These are phyloP conservation scores for Clarireedia hainanense DNA, from an alignment of 2,329 filamentous ascomycete genomes.

Conservation along the genomic window DNA sequence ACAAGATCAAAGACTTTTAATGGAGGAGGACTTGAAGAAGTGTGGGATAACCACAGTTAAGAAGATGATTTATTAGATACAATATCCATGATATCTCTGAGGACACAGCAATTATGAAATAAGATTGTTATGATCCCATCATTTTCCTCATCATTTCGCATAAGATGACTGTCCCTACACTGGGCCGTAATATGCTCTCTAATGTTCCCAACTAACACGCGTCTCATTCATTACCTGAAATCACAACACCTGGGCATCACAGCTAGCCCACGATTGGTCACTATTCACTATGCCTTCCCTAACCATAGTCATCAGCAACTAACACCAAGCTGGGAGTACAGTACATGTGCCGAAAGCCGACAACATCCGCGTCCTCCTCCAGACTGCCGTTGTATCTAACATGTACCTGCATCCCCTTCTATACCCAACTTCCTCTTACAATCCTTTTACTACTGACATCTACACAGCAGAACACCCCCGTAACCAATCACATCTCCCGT, in stretches of 20 bases:
- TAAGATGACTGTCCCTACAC: too few relatives aligned
- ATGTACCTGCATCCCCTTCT: not conserved
- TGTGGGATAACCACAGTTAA: slow-evolving; percentile 67
- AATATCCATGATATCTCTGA: not conserved
- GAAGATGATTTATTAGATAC: slow-evolving; percentile 44
- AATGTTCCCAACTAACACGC: not conserved
- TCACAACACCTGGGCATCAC: too few relatives aligned
- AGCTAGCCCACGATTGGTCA: too few relatives aligned
- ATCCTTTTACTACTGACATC: not conserved
- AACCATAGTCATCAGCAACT: too few relatives aligned
- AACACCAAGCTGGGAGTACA: too few relatives aligned
- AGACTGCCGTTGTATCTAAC: too few relatives aligned
- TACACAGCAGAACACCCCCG: not conserved
- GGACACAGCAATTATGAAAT: not conserved
- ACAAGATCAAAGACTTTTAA: slow-evolving; percentile 62
- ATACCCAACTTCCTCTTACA: not conserved
- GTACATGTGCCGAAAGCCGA: too few relatives aligned
- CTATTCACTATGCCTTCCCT: too few relatives aligned
- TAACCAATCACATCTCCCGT: not conserved
- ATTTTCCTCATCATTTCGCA: too few relatives aligned
- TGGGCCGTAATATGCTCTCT: too few relatives aligned
- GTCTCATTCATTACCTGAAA: not conserved
- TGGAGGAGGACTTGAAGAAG: slow-evolving; percentile 70
- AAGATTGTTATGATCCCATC: too few relatives aligned
- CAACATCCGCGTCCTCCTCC: too few relatives aligned